Evolutionary conservation across 352 stramenopile species (phyloP), one percentile per base, ranked within the genome.

Genomic region (Phytophthora nicotianae): DNA sequence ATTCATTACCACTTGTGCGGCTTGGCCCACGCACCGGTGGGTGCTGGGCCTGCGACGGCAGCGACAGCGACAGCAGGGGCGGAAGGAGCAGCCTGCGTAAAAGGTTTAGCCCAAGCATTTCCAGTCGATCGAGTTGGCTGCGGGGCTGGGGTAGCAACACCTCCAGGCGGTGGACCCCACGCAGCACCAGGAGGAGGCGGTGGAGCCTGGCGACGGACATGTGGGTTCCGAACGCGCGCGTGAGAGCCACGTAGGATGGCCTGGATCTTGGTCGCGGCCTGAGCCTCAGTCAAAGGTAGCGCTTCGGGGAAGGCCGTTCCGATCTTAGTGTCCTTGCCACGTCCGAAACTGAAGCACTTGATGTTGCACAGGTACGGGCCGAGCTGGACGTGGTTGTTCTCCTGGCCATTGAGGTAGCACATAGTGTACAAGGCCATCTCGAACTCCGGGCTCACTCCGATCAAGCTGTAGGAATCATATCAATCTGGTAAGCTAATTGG

Each of bases 371-470:
- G 70, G 71, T 97, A 97, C 6, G 84, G 82, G 2, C 90, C 90
- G 3, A 90, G 70, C 40, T 96, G 79, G 45, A 96, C 90, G 52
- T 90, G 70, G 52, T 98, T 92, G 26, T 93, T 81, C 27, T 98
- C 82, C 48, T 88, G 70, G 50, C 89, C 93, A 38, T 97, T 91
- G 20, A 98, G 62, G 70, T 98, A 98, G 58, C 91, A 98, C 69
- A 98, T 87, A 2, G 94, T 98, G 77, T 98, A 98, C n/a, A 98
- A 68, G 19, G 96, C 95, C 68, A 99, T 86, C 73, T 99, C 96
- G 46, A 99, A 99, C 70, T 99, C 96, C 4, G 95, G 95, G 37
- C 86, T 98, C 16, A 98, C 91, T 24, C 94, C 96, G 49, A 98
- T 95, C 37, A 98, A 91, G 54, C 86, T 92, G 55, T 11, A 37